Conservation (phyloP, 805 yeast species). For the Groenewaldozyma tartarivorans region DNA sequence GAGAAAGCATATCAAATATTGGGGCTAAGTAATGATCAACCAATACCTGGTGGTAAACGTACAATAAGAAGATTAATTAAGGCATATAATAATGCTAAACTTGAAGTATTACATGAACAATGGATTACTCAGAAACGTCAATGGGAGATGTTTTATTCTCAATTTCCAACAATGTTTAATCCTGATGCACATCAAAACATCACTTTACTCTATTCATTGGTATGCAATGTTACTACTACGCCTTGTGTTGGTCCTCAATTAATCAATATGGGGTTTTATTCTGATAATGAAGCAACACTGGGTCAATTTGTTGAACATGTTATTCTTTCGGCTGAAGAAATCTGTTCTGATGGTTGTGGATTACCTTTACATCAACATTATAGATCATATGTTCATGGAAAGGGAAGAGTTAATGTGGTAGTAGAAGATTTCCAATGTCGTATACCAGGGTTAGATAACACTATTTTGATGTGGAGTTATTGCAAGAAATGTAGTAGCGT, state of each 20-base stretch:
- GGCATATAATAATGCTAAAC: conserved; percentile 23
- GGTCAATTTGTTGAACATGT: conserved; percentile 83
- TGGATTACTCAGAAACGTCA: conserved; percentile 39
- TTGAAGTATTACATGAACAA: conserved; percentile 24
- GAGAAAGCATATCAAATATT: background rate
- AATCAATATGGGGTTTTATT: conserved; percentile 76
- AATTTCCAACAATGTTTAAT: conserved; percentile 49
- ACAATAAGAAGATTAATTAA: conserved; percentile 33
- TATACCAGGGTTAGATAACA: conserved; percentile 51
- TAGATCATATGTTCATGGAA: conserved; percentile 80
- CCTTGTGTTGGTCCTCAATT: conserved; percentile 89
- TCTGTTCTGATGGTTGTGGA: conserved; percentile 79
- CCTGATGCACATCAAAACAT: conserved; percentile 72
- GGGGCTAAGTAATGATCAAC: background rate
- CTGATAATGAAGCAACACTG: conserved; percentile 82
- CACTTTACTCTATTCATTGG: conserved; percentile 69
- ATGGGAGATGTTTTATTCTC: conserved; percentile 56
- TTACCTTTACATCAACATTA: conserved; percentile 62
- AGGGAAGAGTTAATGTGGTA: conserved; percentile 69
- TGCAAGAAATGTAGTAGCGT: conserved; percentile 71
- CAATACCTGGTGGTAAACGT: conserved; percentile 30
- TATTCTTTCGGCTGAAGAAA: conserved; percentile 52
- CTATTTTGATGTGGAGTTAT: conserved; percentile 82
- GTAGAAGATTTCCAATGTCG: conserved; percentile 53
- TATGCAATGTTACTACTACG: conserved; percentile 72